Evolutionary conservation across 345 rosid species (phyloP), one percentile per base, ranked within the genome.

Genomic region (Ceriops zippeliana): DNA sequence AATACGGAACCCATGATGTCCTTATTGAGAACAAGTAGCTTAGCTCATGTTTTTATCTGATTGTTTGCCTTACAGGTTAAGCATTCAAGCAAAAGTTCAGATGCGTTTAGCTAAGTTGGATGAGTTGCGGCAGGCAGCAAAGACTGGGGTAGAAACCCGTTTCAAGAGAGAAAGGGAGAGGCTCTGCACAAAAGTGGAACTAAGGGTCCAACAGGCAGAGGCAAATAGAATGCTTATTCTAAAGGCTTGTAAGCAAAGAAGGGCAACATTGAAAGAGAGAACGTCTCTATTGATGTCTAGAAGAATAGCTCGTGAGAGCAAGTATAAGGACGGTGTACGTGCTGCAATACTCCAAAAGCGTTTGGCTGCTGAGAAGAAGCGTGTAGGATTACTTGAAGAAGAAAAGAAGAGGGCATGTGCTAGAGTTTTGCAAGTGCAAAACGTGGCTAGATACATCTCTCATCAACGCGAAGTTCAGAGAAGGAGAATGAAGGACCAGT

Each of bases 331-430:
- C 74, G 57, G 90, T 20, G 88, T 92, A 16, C 76, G 82, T 69
- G 89, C 98, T 62, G 88, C 96, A 19, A 91, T 96, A 46, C 84
- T 86, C 81, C 98, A 96, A 80, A 96, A 92, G 77, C 90, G 99
- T 69, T 82, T 63, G 20, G 91, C 93, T 79, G 98, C 99, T n/a
- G 98, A 96, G 89, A 90, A 81, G 84, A 96, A 96, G 81, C 85
- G 99, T 32, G 63, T 86, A 58, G 90, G 87, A 63, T 80, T 96
- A 77, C 74, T 96, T 67, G 99, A 96, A 76, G 96, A 86, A 20
- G 99, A 92, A 84, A 90, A 80, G 86, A 90, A 83, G 82, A 85
- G 84, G 75, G 98, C 98, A 67, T 70, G 80, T 78, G 92, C 98
- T 62, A 86, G 98, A 76, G 65, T 90, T 68, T 72, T 74, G 72